phyloP scores from a whole-genome alignment of 1,284 basidiomycete genomes.

The Apiotrichum laibachii region DNA sequence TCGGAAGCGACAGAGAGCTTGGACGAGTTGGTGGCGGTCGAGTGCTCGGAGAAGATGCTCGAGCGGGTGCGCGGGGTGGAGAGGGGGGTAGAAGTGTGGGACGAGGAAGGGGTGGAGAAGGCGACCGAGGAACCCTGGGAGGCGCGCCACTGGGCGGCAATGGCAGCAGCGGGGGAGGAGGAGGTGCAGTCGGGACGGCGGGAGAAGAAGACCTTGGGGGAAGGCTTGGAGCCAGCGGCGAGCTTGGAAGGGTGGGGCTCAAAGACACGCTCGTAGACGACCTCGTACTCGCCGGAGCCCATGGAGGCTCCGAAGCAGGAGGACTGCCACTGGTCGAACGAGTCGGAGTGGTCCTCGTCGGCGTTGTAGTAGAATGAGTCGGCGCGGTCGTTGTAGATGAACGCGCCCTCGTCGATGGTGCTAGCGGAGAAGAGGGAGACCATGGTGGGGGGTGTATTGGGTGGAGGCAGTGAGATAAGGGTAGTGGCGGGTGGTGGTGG shows the following conservation, averaged over 20 bases:
- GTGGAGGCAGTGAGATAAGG: background rate
- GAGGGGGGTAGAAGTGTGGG: background rate
- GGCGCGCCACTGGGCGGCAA: slow-evolving; percentile 5
- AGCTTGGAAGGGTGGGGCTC: slow-evolving; percentile 1
- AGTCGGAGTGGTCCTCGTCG: background rate
- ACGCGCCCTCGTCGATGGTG: background rate
- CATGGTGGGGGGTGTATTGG: background rate
- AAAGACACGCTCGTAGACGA: slow-evolving; percentile 4
- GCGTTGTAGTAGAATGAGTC: slow-evolving; percentile 1
- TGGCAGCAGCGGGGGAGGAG: background rate
- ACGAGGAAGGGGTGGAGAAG: background rate
- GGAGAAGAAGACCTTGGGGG: background rate
- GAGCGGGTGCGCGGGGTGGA: background rate
- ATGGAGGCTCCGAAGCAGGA: background rate
- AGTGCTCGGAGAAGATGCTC: background rate
- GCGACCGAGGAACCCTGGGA: background rate
- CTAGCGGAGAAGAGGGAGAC: background rate
- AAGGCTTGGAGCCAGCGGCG: background rate
- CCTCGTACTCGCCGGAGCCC: background rate
- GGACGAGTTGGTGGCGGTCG: background rate
- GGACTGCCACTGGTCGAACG: background rate
- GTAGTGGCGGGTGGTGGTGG: background rate
- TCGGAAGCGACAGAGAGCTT: background rate
- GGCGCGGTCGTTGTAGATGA: background rate
- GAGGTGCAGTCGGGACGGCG: background rate